phyloP scores from a whole-genome alignment of 2,329 filamentous ascomycete species.

The Magnaporthiopsis rhizophila region DNA sequence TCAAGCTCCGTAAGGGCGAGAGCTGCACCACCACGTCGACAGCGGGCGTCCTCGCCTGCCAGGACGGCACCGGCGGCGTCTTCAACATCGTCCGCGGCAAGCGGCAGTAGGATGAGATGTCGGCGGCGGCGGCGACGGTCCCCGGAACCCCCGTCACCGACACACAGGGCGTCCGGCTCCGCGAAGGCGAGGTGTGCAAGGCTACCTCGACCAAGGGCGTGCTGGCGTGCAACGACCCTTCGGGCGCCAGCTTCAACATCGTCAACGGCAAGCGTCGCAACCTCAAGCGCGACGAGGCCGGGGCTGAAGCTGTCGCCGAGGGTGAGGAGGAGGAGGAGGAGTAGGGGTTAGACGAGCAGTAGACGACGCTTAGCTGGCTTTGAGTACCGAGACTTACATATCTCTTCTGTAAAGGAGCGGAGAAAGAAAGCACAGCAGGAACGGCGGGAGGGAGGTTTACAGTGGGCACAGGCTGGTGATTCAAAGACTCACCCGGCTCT shows the following conservation, averaged over 20 bases:
- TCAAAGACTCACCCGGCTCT: no score
- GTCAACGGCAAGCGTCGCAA: not conserved
- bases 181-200: not conserved
- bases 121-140: no score
- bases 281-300: not conserved
- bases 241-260: not conserved
- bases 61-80: not conserved
- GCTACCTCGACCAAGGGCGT: not conserved
- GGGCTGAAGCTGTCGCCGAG: no score
- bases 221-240: not conserved
- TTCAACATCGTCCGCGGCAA: constrained; percentile 1
- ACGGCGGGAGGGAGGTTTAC: no score
- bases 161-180: constrained; percentile 1
- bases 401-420: no score
- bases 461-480: no score
- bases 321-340: no score
- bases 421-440: no score
- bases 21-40: not conserved
- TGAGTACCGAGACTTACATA: no score
- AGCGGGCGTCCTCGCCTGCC: constrained; percentile 1
- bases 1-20: not conserved
- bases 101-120: no score
- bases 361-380: no score
- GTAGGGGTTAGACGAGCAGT: no score
- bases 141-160: not conserved